Conservation (phyloP, 257 asterid genomes). For the Fraxinus pennsylvanica region DNA sequence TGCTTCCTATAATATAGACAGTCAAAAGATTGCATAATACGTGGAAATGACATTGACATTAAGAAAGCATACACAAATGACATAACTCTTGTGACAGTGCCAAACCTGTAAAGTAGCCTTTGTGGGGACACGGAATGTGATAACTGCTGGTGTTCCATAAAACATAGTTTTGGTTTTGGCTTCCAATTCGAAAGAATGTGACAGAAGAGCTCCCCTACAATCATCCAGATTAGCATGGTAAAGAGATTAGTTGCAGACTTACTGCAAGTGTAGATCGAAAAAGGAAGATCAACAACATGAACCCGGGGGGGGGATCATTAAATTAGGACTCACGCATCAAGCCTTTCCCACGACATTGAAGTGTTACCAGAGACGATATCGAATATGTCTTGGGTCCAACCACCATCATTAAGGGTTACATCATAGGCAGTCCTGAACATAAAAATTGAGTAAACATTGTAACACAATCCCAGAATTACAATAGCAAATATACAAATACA, state of each 20-base stretch:
- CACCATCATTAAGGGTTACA: conserved; percentile 72
- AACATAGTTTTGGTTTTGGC: conserved; percentile 60
- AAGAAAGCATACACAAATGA: neutral
- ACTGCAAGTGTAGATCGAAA: neutral
- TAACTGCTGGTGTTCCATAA: conserved; percentile 73
- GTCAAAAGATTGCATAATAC: conserved; percentile 13
- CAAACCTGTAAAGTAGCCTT: conserved; percentile 82
- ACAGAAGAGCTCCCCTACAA: conserved; percentile 64
- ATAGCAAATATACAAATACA: neutral
- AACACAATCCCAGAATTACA: conserved; percentile 8
- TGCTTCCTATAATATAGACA: conserved; percentile 59
- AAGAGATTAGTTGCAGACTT: conserved; percentile 20
- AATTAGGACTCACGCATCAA: conserved; percentile 71
- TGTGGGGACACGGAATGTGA: conserved; percentile 85
- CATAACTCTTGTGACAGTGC: conserved; percentile 15
- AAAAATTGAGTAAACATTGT: conserved; percentile 19
- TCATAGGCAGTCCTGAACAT: conserved; percentile 84
- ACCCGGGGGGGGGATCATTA: neutral
- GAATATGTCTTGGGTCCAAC: conserved; percentile 73
- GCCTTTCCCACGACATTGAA: conserved; percentile 89
- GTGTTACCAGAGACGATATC: conserved; percentile 71
- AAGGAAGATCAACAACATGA: conserved; percentile 3
- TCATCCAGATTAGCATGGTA: conserved; percentile 23
- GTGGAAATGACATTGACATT: conserved; percentile 11
- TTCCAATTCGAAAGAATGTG: conserved; percentile 92